Percentiles rank a stretch among this genome's conserved stretches.
Conservation (phyloP, 2,329 filamentous ascomycete genomes). For the Cadophora luteo-olivacea region DNA sequence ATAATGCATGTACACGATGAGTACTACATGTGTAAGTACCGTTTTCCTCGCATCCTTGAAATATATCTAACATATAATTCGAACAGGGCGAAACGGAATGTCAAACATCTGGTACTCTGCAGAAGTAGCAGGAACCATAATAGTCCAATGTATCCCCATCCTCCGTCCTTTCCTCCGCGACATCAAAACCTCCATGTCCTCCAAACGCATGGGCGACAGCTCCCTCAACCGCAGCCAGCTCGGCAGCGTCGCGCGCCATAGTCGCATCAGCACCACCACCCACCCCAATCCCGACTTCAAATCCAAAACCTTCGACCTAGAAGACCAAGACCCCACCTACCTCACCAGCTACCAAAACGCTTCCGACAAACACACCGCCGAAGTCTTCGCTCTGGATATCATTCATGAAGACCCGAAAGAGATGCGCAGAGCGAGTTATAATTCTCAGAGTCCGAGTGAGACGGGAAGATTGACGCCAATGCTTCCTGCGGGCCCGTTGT, state of each 20-base stretch:
- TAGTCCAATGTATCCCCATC: slow-evolving; percentile 60
- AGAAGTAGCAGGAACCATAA: slow-evolving; percentile 60
- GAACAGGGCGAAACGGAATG: slow-evolving; percentile 50
- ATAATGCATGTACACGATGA: slow-evolving; percentile 50
- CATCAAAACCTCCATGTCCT: slow-evolving; percentile 48
- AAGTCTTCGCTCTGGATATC: neutral
- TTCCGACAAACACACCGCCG: neutral
- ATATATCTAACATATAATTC: neutral
- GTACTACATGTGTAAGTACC: slow-evolving; percentile 51
- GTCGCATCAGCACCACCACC: neutral
- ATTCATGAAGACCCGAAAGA: slow-evolving; percentile 9
- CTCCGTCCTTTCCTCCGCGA: slow-evolving; percentile 55
- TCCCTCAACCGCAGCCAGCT: slow-evolving; percentile 4
- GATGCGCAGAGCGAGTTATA: neutral
- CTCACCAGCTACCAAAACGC: neutral
- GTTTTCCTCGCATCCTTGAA: too few relatives aligned
- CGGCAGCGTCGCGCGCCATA: neutral
- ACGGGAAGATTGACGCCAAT: slow-evolving; percentile 4
- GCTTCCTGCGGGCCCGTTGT: slow-evolving; percentile 1
- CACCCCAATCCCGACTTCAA: neutral
- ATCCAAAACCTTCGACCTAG: neutral
- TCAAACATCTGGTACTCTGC: slow-evolving; percentile 56
- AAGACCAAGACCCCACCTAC: neutral
- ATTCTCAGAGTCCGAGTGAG: slow-evolving; percentile 5
- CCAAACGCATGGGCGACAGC: slow-evolving; percentile 29